phyloP scores from a whole-genome alignment of 768 basidiomycete species.

The Crepidotus variabilis region DNA sequence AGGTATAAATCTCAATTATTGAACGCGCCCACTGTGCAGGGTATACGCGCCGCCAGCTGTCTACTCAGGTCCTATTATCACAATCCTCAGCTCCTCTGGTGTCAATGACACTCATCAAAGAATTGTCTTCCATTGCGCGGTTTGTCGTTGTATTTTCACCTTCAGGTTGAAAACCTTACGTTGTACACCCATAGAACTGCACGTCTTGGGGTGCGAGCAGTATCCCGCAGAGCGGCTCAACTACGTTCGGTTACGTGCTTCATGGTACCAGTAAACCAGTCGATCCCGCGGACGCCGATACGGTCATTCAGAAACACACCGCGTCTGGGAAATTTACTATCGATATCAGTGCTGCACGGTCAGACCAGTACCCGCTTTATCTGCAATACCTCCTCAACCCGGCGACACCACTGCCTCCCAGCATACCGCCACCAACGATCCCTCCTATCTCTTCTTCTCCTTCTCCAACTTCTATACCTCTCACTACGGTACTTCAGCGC shows the following conservation, averaged over 20 bases:
- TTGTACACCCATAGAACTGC: slow-evolving; percentile 2
- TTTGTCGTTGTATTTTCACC: not conserved
- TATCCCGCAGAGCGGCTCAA: slow-evolving; percentile 3
- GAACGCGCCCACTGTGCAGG: not conserved
- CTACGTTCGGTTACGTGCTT: slow-evolving; percentile 4
- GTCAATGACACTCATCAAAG: slow-evolving; percentile 9
- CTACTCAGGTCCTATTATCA: slow-evolving; percentile 3
- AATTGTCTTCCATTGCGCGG: slow-evolving; percentile 7
- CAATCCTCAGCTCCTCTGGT: slow-evolving; percentile 7
- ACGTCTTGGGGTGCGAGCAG: slow-evolving; percentile 10
- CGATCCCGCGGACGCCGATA: not conserved
- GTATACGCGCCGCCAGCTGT: not conserved
- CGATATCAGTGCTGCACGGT: not conserved
- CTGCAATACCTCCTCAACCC: no score
- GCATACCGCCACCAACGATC: no score
- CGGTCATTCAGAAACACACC: slow-evolving; percentile 6
- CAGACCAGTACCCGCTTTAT: no score
- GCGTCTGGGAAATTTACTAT: slow-evolving; percentile 1
- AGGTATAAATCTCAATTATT: not conserved
- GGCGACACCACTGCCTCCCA: no score
- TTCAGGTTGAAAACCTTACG: not conserved
- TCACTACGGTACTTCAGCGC: no score
- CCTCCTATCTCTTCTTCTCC: no score
- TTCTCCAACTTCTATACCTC: no score
- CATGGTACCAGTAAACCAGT: slow-evolving; percentile 8